Percentiles rank a stretch among this genome's conserved stretches.
Conservation (phyloP, 2,329 filamentous ascomycete genomes). For the Nemania sp. region DNA sequence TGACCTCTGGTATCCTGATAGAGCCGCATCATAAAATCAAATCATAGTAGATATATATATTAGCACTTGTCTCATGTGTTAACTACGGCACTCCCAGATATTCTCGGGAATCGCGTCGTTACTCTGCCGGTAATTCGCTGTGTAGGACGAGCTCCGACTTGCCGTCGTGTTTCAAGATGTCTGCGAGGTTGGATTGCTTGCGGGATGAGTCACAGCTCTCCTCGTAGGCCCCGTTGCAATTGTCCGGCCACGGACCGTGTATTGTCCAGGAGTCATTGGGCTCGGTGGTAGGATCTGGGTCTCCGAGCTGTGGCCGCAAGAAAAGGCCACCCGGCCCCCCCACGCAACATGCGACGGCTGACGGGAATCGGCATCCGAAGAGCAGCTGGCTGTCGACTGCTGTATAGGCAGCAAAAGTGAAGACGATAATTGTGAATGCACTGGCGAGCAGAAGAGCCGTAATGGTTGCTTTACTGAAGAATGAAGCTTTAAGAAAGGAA, state of each 20-base stretch:
- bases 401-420: slow-evolving; percentile 17
- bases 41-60: too few relatives aligned
- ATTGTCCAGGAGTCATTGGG: slow-evolving; percentile 74
- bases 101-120: slow-evolving; percentile 64
- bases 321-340: slow-evolving; percentile 73
- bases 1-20: too few relatives aligned
- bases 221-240: slow-evolving; percentile 73
- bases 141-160: slow-evolving; percentile 61
- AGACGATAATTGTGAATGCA: background rate
- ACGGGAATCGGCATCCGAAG: slow-evolving; percentile 30
- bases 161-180: slow-evolving; percentile 54
- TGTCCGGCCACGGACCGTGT: slow-evolving; percentile 71
- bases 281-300: slow-evolving; percentile 66
- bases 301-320: slow-evolving; percentile 79
- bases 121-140: slow-evolving; percentile 75
- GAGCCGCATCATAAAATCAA: too few relatives aligned
- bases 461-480: slow-evolving; percentile 14
- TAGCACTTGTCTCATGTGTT: slow-evolving; percentile 76
- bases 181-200: slow-evolving; percentile 67
- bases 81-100: slow-evolving; percentile 75
- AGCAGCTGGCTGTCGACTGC: slow-evolving; percentile 31
- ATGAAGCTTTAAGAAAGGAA: background rate
- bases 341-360: slow-evolving; percentile 70
- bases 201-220: slow-evolving; percentile 66
- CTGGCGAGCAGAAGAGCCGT: slow-evolving; percentile 13